Conservation (phyloP, 495 filamentous ascomycete species). For the Aspergillus panamensis region DNA sequence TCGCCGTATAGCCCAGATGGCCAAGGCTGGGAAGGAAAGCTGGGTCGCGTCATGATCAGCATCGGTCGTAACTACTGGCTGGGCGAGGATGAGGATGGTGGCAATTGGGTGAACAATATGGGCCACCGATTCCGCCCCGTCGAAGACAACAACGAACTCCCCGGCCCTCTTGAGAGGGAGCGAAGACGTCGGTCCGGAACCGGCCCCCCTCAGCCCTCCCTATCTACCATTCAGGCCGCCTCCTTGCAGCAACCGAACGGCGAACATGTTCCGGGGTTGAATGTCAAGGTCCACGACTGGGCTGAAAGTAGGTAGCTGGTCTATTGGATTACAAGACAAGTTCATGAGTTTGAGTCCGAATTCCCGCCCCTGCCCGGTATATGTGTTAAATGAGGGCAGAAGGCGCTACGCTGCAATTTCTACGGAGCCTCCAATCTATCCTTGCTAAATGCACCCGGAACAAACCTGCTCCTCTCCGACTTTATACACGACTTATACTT, state of each 20-base stretch:
- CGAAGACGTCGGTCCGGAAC: constrained; percentile 65
- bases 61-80: constrained; percentile 75
- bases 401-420: neutral
- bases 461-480: neutral
- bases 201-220: constrained; percentile 53
- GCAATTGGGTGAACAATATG: constrained; percentile 58
- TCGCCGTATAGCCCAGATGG: constrained; percentile 61
- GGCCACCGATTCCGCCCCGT: constrained; percentile 53
- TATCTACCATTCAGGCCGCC: constrained; percentile 36
- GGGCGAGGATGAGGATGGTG: constrained; percentile 46
- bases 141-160: constrained; percentile 32
- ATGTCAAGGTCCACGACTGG: constrained; percentile 45
- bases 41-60: constrained; percentile 69
- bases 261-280: constrained; percentile 33
- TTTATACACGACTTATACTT: neutral
- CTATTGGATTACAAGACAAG: neutral
- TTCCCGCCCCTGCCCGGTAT: neutral
- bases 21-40: constrained; percentile 69
- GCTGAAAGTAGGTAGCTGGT: constrained; percentile 31
- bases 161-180: constrained; percentile 62
- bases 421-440: neutral
- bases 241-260: constrained; percentile 36
- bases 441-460: neutral
- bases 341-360: neutral
- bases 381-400: neutral